Evolutionary conservation across 331 rosid species (phyloP).

Genomic region (Prunus yedoensis): DNA sequence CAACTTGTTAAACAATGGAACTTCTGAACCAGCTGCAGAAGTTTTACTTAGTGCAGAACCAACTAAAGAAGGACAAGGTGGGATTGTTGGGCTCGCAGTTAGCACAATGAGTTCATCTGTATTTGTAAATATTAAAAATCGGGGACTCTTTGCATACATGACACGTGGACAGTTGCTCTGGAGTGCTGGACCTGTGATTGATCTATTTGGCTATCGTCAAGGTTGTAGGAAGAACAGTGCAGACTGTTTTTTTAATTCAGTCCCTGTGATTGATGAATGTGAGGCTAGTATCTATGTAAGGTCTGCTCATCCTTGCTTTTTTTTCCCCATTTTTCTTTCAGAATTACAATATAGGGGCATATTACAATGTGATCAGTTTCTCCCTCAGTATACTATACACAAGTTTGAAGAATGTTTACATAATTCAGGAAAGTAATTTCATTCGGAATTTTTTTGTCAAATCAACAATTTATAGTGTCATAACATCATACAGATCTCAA

Average conservation of each 20-base stretch:
- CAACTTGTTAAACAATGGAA: conserved; percentile 35
- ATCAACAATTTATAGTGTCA: background rate
- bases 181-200: conserved; percentile 75
- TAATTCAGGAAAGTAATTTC: background rate
- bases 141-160: conserved; percentile 64
- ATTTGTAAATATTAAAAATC: conserved; percentile 47
- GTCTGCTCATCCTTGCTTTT: conserved; percentile 26
- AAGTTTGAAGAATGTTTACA: background rate
- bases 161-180: conserved; percentile 49
- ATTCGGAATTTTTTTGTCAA: background rate
- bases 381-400: background rate
- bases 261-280: conserved; percentile 75
- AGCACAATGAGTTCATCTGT: conserved; percentile 52
- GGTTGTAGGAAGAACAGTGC: conserved; percentile 63
- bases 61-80: conserved; percentile 38
- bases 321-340: background rate
- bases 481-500: conserved; percentile 54
- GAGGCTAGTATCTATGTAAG: conserved; percentile 80
- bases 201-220: conserved; percentile 61
- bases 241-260: conserved; percentile 61
- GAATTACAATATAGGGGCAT: background rate
- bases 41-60: conserved; percentile 49
- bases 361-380: background rate
- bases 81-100: conserved; percentile 61
- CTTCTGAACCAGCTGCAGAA: conserved; percentile 37